Conservation (phyloP, 2,329 filamentous ascomycete species). For the Fusarium tjaetaba region DNA sequence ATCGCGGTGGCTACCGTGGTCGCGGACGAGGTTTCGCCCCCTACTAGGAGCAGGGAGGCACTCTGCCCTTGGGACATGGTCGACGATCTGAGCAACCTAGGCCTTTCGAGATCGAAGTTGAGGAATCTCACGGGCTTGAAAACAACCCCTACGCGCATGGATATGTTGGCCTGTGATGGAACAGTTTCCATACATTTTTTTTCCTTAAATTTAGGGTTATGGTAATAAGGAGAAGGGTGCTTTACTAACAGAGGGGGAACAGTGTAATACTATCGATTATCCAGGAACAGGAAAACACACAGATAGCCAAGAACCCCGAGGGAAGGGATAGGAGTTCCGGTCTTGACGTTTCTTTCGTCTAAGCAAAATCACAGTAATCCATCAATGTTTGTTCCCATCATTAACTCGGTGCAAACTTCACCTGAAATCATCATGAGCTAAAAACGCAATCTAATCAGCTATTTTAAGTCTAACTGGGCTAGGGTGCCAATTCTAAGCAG, state of each 20-base stretch:
- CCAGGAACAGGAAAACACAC: conserved; percentile 20
- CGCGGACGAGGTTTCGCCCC: conserved; percentile 72
- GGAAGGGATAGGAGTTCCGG: conserved; percentile 40
- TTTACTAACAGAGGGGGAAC: conserved; percentile 19
- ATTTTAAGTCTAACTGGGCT: background rate
- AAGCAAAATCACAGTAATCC: conserved; percentile 10
- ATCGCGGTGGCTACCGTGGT: conserved; percentile 74
- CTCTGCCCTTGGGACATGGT: conserved; percentile 30
- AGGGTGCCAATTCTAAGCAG: background rate
- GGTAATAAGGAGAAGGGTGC: conserved; percentile 37
- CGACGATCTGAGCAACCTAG: conserved; percentile 30
- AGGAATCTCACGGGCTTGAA: conserved; percentile 34
- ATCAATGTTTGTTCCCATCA: background rate
- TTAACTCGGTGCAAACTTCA: background rate
- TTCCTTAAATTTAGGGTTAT: conserved; percentile 13
- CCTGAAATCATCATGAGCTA: background rate
- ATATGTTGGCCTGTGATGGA: conserved; percentile 16
- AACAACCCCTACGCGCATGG: conserved; percentile 10
- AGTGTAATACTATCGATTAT: conserved; percentile 36
- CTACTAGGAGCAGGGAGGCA: conserved; percentile 63
- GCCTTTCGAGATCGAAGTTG: conserved; percentile 42
- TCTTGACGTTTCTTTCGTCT: conserved; percentile 29
- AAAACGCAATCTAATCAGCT: background rate
- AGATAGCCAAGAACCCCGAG: conserved; percentile 23
- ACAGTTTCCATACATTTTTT: conserved; percentile 11